phyloP scores from a whole-genome alignment of 2,329 filamentous ascomycete species.

The Claviceps monticola region DNA sequence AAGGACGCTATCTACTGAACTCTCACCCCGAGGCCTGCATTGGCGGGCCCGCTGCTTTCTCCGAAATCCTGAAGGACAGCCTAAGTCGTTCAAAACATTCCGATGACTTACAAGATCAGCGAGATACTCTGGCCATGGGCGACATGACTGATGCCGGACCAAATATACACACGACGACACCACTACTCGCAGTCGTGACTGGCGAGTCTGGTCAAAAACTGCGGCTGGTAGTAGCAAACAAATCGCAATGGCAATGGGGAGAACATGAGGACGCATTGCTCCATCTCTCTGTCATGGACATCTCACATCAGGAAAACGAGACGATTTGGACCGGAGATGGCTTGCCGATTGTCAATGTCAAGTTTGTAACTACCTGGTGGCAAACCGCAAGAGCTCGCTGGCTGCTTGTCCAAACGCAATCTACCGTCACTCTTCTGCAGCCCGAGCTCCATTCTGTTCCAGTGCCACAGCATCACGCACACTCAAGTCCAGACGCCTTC shows the following conservation, averaged over 20 bases:
- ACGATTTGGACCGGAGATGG: conserved; percentile 40
- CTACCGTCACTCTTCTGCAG: conserved; percentile 36
- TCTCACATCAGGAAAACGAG: conserved; percentile 29
- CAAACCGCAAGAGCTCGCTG: conserved; percentile 29
- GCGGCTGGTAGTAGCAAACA: conserved; percentile 35
- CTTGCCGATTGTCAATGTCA: conserved; percentile 35
- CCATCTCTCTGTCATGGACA: conserved; percentile 29
- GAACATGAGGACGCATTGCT: conserved; percentile 31
- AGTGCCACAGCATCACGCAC: conserved; percentile 12
- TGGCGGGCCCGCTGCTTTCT: conserved; percentile 18
- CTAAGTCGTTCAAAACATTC: conserved; percentile 16
- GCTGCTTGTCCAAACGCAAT: conserved; percentile 39
- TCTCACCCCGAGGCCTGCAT: conserved; percentile 35
- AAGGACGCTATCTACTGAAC: conserved; percentile 36
- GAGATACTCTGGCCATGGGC: conserved; percentile 39
- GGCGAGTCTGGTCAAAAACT: conserved; percentile 47
- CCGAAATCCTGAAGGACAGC: conserved; percentile 23
- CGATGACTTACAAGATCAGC: conserved; percentile 12
- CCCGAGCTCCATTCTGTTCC: conserved; percentile 33
- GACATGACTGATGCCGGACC: conserved; percentile 31
- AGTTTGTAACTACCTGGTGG: conserved; percentile 28
- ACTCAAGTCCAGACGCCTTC: conserved; percentile 2
- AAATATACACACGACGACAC: conserved; percentile 13
- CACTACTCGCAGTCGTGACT: conserved; percentile 32
- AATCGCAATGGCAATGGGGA: conserved; percentile 42